Percentiles rank a stretch among this genome's conserved stretches.
Conservation (phyloP, 2,329 filamentous ascomycete species). For the Bipolaris bicolor region DNA sequence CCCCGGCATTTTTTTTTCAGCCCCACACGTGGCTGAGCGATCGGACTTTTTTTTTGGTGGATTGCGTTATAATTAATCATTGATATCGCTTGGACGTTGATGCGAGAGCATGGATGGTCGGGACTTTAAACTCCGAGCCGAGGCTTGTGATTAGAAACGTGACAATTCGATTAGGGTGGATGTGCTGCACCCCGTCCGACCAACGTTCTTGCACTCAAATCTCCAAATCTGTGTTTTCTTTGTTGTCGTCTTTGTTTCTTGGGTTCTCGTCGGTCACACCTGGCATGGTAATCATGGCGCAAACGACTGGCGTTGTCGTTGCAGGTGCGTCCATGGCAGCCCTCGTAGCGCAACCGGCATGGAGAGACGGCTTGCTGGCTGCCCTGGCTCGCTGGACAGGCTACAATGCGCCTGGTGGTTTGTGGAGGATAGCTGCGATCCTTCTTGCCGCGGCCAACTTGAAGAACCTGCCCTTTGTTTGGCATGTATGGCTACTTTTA, state of each 20-base stretch:
- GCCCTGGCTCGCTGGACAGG: slow-evolving; percentile 34
- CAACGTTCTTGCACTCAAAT: background rate
- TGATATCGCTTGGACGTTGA: background rate
- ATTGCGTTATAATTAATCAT: no score
- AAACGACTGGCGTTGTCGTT: slow-evolving; percentile 25
- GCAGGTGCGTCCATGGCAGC: slow-evolving; percentile 32
- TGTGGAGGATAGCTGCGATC: slow-evolving; percentile 45
- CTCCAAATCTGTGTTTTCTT: background rate
- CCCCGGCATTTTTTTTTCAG: slow-evolving; percentile 9
- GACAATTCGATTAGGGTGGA: background rate
- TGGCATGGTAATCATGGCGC: slow-evolving; percentile 29
- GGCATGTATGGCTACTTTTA: slow-evolving; percentile 66
- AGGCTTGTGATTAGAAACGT: slow-evolving; percentile 5
- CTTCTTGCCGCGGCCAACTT: slow-evolving; percentile 61
- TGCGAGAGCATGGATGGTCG: background rate
- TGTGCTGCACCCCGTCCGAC: background rate
- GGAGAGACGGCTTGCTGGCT: slow-evolving; percentile 24
- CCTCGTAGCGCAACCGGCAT: slow-evolving; percentile 29
- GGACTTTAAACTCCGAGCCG: slow-evolving; percentile 10
- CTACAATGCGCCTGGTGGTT: slow-evolving; percentile 39
- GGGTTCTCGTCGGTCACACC: background rate
- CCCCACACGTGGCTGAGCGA: background rate
- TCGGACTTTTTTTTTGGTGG: background rate
- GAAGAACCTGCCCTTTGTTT: slow-evolving; percentile 76
- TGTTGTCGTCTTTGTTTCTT: background rate